Percentiles rank a stretch among this genome's conserved stretches.
Conservation (phyloP, 2,329 filamentous ascomycete species). For the Sordariomycetes sp. region DNA sequence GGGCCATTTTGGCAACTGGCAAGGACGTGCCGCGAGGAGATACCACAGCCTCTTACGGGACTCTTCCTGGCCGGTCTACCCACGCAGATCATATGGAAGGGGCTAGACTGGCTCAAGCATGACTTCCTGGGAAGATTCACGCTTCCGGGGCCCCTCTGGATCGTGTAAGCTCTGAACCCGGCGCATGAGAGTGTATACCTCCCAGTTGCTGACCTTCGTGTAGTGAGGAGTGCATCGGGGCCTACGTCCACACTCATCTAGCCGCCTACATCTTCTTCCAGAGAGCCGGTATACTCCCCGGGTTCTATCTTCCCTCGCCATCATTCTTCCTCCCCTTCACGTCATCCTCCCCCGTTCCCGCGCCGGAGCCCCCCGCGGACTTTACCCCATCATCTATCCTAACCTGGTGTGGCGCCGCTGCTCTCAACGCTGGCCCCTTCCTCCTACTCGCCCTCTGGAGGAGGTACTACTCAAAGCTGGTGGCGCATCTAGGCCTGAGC, state of each 20-base stretch:
- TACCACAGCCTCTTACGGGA: conserved; percentile 17
- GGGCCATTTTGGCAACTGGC: conserved; percentile 35
- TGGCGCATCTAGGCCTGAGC: conserved; percentile 13
- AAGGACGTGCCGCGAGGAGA: conserved; percentile 18
- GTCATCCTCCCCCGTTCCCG: conserved; percentile 34
- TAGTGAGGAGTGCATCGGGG: not conserved
- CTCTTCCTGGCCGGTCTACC: conserved; percentile 28
- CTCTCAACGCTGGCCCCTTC: conserved; percentile 34
- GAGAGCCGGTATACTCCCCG: conserved; percentile 32
- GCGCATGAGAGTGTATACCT: not conserved
- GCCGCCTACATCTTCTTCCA: conserved; percentile 43
- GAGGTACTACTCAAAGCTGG: conserved; percentile 12
- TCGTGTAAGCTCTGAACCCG: not conserved
- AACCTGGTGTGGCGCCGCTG: conserved; percentile 29
- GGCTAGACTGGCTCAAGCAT: conserved; percentile 10
- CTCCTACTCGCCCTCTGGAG: conserved; percentile 32
- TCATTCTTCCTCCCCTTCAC: conserved; percentile 46
- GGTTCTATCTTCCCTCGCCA: conserved; percentile 29
- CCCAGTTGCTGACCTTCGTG: not conserved
- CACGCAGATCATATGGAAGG: conserved; percentile 20
- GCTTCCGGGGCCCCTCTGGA: not conserved
- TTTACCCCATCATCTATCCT: conserved; percentile 25
- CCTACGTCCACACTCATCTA: conserved; percentile 36
- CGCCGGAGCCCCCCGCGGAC: conserved; percentile 29
- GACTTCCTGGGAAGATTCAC: conserved; percentile 3